Conservation (phyloP, 2,329 filamentous ascomycete species). For the Colletotrichum trifolii region DNA sequence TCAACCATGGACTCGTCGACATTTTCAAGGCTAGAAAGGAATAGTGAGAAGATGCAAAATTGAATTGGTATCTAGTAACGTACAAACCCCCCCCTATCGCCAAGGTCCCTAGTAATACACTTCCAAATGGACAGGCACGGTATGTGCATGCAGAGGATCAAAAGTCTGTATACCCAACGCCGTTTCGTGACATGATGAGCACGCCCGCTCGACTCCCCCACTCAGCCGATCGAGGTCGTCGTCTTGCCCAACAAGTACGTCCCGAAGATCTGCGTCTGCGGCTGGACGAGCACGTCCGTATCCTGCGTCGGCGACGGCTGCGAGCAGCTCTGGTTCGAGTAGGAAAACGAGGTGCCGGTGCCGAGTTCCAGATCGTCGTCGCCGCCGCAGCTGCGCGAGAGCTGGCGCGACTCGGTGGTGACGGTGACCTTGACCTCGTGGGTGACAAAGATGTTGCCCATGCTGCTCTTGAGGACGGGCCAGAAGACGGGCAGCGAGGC, state of each 20-base stretch:
- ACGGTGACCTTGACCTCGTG: conserved; percentile 45
- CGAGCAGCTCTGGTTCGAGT: conserved; percentile 3
- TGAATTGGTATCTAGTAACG: no score
- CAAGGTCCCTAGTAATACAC: no score
- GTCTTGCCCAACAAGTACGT: conserved; percentile 24
- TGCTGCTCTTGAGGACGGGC: conserved; percentile 40
- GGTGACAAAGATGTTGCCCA: conserved; percentile 49
- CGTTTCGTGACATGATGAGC: not conserved
- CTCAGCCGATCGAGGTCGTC: conserved; percentile 4
- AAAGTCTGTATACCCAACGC: not conserved
- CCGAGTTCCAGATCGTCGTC: conserved; percentile 22
- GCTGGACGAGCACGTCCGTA: not conserved
- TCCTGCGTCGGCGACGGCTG: conserved; percentile 13
- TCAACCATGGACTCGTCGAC: no score
- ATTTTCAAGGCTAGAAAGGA: no score
- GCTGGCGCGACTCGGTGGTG: conserved; percentile 13
- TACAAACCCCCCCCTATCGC: no score
- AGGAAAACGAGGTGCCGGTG: not conserved
- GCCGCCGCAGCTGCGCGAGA: conserved; percentile 5
- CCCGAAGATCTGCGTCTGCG: conserved; percentile 15
- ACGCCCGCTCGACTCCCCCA: not conserved
- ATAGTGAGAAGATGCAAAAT: no score
- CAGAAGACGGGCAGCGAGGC: conserved; percentile 34
- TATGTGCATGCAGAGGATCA: not conserved
- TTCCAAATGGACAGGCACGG: no score